phyloP scores from a whole-genome alignment of 441 rosid species.

The Adansonia madagascariensis region DNA sequence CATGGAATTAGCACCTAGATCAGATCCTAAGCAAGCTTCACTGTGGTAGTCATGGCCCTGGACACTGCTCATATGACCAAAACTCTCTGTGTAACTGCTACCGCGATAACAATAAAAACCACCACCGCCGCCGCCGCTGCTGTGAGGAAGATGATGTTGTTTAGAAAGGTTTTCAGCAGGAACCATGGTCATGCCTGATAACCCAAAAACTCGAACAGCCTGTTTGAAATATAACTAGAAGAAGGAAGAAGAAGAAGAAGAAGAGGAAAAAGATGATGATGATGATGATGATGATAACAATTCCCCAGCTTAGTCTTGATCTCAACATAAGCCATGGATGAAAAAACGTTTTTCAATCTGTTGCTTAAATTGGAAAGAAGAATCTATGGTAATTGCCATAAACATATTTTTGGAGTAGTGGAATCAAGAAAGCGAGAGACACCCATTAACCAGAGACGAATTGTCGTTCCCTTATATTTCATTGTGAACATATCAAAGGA shows the following conservation, averaged over 20 bases:
- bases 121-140: conserved; percentile 17
- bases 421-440: conserved; percentile 39
- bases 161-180: conserved; percentile 52
- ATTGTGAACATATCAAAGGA: conserved; percentile 45
- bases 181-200: conserved; percentile 71
- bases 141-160: conserved; percentile 30
- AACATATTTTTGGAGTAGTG: conserved; percentile 44
- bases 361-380: conserved; percentile 46
- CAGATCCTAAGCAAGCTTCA: conserved; percentile 57
- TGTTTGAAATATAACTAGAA: background rate
- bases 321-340: conserved; percentile 50
- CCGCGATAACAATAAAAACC: conserved; percentile 37
- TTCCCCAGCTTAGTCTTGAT: conserved; percentile 26
- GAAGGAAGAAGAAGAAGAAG: conserved; percentile 22
- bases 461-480: conserved; percentile 40
- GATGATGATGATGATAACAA: conserved; percentile 25
- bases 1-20: conserved; percentile 59
- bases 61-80: conserved; percentile 48
- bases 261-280: background rate
- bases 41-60: conserved; percentile 44
- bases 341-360: conserved; percentile 26
- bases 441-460: conserved; percentile 61
- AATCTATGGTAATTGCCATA: conserved; percentile 40
- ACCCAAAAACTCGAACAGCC: conserved; percentile 40
- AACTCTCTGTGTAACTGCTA: conserved; percentile 35